phyloP scores from a whole-genome alignment of 495 filamentous ascomycete genomes.

The Aspergillus olivimuriae region DNA sequence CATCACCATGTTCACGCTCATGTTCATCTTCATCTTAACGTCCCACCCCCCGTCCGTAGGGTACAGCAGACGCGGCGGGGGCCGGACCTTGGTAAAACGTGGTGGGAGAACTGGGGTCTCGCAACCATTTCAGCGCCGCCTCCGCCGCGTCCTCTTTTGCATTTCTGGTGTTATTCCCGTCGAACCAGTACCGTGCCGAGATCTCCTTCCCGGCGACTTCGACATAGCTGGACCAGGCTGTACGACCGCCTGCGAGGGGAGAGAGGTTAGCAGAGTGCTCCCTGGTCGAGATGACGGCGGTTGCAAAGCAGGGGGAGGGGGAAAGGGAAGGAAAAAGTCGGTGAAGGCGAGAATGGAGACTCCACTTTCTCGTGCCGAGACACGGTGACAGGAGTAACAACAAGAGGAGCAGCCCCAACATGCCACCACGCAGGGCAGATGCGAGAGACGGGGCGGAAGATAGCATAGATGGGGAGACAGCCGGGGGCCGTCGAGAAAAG shows the following conservation, averaged over 20 bases:
- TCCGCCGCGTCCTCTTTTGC: slow-evolving; percentile 89
- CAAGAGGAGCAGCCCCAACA: no score
- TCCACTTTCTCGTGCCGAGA: slow-evolving; percentile 21
- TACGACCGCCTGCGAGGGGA: slow-evolving; percentile 64
- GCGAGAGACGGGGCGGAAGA: no score
- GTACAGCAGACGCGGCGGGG: no score
- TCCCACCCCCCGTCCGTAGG: slow-evolving; percentile 1
- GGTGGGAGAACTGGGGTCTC: slow-evolving; percentile 9
- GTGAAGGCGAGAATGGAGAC: slow-evolving; percentile 28
- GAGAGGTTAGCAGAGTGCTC: slow-evolving; percentile 15
- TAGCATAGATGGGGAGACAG: no score
- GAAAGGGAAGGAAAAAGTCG: slow-evolving; percentile 29
- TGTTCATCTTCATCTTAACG: not conserved
- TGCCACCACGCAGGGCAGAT: not conserved
- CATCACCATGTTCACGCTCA: no score
- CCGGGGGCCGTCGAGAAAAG: no score
- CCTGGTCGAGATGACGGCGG: not conserved
- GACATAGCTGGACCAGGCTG: slow-evolving; percentile 80
- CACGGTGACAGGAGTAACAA: not conserved
- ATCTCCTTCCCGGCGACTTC: slow-evolving; percentile 48
- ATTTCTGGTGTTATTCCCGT: slow-evolving; percentile 78
- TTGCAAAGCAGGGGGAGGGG: not conserved
- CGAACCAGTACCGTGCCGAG: slow-evolving; percentile 82
- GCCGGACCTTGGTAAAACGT: not conserved
- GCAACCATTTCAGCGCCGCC: slow-evolving; percentile 50